These are phyloP conservation scores for Dichotomocladium elegans DNA, from an alignment of 371 early-diverging fungal genomes.

Conservation along the genomic window DNA sequence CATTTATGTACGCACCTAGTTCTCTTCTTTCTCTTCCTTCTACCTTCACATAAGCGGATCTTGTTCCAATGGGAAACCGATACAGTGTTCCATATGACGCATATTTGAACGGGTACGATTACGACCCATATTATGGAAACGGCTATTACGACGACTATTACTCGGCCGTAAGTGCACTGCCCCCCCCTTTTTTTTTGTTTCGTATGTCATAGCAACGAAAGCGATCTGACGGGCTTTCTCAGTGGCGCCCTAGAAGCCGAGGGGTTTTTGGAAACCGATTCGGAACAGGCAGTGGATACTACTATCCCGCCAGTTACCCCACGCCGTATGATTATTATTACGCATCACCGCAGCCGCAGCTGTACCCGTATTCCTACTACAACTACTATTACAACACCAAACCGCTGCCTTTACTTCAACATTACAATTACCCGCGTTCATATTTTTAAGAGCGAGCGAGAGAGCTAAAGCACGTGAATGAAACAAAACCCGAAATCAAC, in stretches of 20 bases:
- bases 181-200: not conserved
- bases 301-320: not conserved
- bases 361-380: no score
- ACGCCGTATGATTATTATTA: not conserved
- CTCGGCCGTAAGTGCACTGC: not conserved
- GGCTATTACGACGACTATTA: not conserved
- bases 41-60: no score
- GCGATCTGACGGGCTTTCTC: no score
- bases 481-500: not conserved
- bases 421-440: not conserved
- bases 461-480: not conserved
- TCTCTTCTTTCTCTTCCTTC: no score
- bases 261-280: not conserved
- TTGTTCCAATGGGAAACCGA: not conserved
- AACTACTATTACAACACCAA: not conserved
- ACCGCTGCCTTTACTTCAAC: not conserved
- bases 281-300: no score
- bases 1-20: no score
- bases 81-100: not conserved
- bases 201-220: not conserved
- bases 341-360: no score
- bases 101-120: not conserved
- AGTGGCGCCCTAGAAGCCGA: not conserved
- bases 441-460: not conserved
- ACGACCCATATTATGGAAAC: not conserved